Evolutionary conservation across 2,329 filamentous ascomycete species (phyloP).

Genomic region (Teratosphaeria destructans): DNA sequence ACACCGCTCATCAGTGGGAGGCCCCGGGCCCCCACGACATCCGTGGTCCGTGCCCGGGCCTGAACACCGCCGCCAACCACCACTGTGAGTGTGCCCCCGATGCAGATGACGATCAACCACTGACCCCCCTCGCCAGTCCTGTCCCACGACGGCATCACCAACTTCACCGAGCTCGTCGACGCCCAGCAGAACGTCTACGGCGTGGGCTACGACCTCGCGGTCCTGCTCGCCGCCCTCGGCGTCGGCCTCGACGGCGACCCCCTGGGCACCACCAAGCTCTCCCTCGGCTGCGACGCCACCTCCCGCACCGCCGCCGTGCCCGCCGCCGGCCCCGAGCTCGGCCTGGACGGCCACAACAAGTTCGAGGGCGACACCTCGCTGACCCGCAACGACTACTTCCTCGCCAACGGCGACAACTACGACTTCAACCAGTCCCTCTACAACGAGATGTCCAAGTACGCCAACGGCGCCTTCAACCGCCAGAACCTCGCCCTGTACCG

Average conservation of each 20-base stretch:
- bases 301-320: constrained; percentile 24
- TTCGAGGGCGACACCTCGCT: constrained; percentile 28
- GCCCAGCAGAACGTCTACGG: constrained; percentile 34
- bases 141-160: constrained; percentile 30
- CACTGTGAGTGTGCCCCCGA: not conserved
- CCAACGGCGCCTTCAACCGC: constrained; percentile 26
- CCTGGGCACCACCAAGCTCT: constrained; percentile 27
- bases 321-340: constrained; percentile 23
- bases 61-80: constrained; percentile 32
- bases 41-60: constrained; percentile 29
- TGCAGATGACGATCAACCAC: not conserved
- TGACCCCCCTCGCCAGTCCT: constrained; percentile 19
- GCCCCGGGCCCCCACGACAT: constrained; percentile 28
- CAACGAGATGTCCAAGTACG: constrained; percentile 24
- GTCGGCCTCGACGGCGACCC: constrained; percentile 29
- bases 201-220: constrained; percentile 30
- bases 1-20: constrained; percentile 26
- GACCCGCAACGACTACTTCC: constrained; percentile 29
- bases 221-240: constrained; percentile 27
- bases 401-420: constrained; percentile 23
- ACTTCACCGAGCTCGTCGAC: constrained; percentile 30
- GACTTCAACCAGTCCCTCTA: constrained; percentile 29
- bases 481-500: constrained; percentile 25
- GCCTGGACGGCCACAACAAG: constrained; percentile 32
- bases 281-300: constrained; percentile 32